A percentile compares a stretch with the other conserved stretches of the same genome.
Evolutionary conservation across 148 eudicot genomes (phyloP).

Genomic region (Camellia sinensis): DNA sequence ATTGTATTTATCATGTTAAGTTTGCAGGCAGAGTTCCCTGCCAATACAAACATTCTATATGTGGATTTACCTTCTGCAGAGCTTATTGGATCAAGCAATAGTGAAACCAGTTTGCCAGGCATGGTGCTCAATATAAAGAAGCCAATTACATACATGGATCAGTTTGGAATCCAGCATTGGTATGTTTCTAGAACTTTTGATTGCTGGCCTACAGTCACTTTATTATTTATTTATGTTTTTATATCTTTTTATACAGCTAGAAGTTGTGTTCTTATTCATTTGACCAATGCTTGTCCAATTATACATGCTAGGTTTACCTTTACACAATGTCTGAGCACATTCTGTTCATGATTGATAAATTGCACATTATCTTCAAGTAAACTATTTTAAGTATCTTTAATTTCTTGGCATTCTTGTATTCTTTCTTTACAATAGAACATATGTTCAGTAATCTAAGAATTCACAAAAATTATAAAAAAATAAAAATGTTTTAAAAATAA

Average conservation of each 20-base stretch:
- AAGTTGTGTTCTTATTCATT: neutral
- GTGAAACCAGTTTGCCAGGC: conserved; percentile 81
- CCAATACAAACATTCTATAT: conserved; percentile 93
- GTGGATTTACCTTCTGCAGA: conserved; percentile 87
- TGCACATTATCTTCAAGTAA: neutral
- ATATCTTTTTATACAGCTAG: neutral
- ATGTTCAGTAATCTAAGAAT: neutral
- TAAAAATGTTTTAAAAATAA: no score
- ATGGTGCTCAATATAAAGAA: conserved; percentile 87
- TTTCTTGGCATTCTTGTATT: neutral
- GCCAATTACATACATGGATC: conserved; percentile 67
- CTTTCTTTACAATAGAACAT: neutral
- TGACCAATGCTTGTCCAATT: neutral
- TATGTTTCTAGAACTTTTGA: conserved; percentile 23
- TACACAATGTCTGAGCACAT: neutral
- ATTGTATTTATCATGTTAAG: conserved; percentile 42
- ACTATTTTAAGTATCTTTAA: neutral
- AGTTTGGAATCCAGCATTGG: conserved; percentile 80
- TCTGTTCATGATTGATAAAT: neutral
- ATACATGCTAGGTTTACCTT: neutral
- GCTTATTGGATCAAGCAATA: conserved; percentile 69
- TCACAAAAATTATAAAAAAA: neutral
- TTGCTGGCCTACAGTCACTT: neutral
- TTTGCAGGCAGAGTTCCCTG: conserved; percentile 84
- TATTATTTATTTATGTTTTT: neutral